phyloP scores from a whole-genome alignment of 1,139 yeast species.

The Yamadazyma oceani region DNA sequence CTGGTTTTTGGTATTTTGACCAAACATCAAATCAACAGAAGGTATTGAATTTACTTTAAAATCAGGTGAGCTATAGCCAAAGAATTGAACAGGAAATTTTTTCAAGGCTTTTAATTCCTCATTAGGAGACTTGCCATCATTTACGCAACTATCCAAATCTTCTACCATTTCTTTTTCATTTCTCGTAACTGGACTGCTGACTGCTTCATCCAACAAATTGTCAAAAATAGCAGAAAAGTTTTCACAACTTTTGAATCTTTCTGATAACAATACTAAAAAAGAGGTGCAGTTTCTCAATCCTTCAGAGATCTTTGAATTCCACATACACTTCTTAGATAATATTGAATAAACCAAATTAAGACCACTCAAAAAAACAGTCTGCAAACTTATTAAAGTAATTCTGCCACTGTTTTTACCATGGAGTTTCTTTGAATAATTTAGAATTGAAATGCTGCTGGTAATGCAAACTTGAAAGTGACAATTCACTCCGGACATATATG shows the following conservation, averaged over 20 bases:
- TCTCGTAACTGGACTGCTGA: conserved; percentile 1
- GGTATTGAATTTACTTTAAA: conserved; percentile 1
- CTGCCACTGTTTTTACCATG: conserved; percentile 2
- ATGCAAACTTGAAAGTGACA: background rate
- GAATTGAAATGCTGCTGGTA: background rate
- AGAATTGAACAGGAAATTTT: conserved; percentile 1
- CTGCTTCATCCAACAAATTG: background rate
- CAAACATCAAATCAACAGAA: conserved; percentile 1
- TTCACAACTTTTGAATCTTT: conserved; percentile 1
- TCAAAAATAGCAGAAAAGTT: conserved; percentile 1
- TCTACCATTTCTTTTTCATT: conserved; percentile 1
- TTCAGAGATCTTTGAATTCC: conserved; percentile 1
- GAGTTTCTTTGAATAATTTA: conserved; percentile 1
- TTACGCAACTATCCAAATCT: background rate
- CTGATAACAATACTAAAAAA: background rate
- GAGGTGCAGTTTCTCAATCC: conserved; percentile 1
- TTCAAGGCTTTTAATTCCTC: background rate
- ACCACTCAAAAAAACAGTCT: conserved; percentile 1
- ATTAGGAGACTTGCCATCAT: background rate
- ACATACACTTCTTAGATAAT: conserved; percentile 1
- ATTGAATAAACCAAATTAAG: conserved; percentile 1
- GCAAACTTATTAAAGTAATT: background rate
- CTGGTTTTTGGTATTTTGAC: background rate
- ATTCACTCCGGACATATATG: background rate
- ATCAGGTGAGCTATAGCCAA: conserved; percentile 1